phyloP scores from a whole-genome alignment of 148 eudicot species.

The Rheum nobile region DNA sequence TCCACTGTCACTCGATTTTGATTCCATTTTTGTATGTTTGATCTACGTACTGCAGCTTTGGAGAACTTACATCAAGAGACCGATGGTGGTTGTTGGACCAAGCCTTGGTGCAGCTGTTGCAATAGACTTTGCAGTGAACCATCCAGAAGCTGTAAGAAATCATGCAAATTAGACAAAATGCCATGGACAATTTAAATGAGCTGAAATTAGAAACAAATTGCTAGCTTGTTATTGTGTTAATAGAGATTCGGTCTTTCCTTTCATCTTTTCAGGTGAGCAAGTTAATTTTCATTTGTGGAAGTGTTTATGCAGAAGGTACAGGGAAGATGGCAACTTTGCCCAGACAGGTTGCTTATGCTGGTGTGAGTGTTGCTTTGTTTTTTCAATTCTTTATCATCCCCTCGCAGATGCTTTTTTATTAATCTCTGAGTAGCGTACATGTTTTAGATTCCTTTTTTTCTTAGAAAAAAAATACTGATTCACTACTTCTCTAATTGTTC shows the following conservation, averaged over 20 bases:
- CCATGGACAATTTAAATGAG: background rate
- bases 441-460: background rate
- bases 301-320: constrained; percentile 86
- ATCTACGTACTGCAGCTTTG: constrained; percentile 45
- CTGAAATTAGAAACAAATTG: background rate
- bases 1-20: background rate
- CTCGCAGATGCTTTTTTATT: background rate
- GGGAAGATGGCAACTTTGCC: constrained; percentile 59
- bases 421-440: background rate
- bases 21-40: background rate
- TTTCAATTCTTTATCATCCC: background rate
- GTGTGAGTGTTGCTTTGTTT: constrained; percentile 37
- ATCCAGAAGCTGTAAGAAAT: constrained; percentile 84
- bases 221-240: background rate
- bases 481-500: background rate
- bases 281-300: constrained; percentile 78
- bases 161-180: background rate
- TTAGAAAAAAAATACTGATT: background rate
- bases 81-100: constrained; percentile 87
- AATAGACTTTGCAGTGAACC: constrained; percentile 59
- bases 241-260: constrained; percentile 1
- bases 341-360: constrained; percentile 67
- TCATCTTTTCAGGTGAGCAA: constrained; percentile 55
- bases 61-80: constrained; percentile 69
- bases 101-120: constrained; percentile 96